phyloP scores from a whole-genome alignment of 805 yeast genomes.

The Priceomyces castillae region DNA sequence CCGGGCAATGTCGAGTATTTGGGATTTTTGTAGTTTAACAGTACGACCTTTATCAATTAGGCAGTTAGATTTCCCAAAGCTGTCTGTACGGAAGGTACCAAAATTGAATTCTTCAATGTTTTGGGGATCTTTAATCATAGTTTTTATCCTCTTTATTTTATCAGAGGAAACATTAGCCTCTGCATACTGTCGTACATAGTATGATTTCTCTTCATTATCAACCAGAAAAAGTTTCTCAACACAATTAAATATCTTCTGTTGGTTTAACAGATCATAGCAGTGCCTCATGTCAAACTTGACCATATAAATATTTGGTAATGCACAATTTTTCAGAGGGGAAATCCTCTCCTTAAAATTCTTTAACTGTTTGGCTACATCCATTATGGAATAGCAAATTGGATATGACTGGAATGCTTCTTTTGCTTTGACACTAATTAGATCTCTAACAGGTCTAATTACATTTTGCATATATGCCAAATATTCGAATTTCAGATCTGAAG shows the following conservation, averaged over 20 bases:
- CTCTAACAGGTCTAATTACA: conserved; percentile 43
- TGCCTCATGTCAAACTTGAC: conserved; percentile 73
- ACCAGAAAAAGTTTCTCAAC: conserved; percentile 27
- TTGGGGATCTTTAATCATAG: conserved; percentile 13
- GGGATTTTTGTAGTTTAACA: conserved; percentile 35
- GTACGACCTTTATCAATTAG: conserved; percentile 25
- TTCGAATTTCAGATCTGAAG: conserved; percentile 26
- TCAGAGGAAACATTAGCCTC: conserved; percentile 9
- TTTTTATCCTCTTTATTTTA: conserved; percentile 9
- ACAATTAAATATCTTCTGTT: conserved; percentile 34
- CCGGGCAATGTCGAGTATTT: conserved; percentile 44
- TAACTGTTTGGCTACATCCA: conserved; percentile 44
- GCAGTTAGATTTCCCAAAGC: conserved; percentile 3
- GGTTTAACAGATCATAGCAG: conserved; percentile 75
- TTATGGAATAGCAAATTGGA: conserved; percentile 39
- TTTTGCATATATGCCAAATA: conserved; percentile 30
- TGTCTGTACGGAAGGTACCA: conserved; percentile 6
- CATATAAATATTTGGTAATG: conserved; percentile 42
- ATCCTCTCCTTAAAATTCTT: conserved; percentile 31
- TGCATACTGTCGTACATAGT: conserved; percentile 18
- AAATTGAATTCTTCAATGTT: conserved; percentile 14
- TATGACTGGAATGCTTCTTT: conserved; percentile 1
- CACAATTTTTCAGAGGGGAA: conserved; percentile 6
- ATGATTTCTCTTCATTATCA: conserved; percentile 17
- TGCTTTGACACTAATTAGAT: conserved; percentile 13